phyloP scores from a whole-genome alignment of 106 monocot species.

The Dendrobium nobile region DNA sequence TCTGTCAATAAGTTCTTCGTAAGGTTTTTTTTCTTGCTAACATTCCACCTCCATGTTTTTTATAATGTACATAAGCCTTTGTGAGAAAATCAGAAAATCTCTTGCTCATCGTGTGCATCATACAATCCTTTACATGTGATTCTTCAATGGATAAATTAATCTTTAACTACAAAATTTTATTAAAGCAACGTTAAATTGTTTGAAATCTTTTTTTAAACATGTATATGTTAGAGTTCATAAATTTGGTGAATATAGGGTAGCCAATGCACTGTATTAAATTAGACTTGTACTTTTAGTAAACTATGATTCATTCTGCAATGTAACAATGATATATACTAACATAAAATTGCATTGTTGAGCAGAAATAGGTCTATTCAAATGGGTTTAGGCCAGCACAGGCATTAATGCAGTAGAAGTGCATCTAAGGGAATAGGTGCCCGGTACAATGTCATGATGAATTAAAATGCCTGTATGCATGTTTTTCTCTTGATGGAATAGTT shows the following conservation, averaged over 20 bases:
- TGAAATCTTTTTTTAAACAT: no score
- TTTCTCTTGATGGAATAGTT: neutral
- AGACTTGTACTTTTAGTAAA: neutral
- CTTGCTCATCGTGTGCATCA: no score
- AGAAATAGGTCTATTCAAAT: conserved; percentile 87
- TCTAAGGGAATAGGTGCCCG: conserved; percentile 74
- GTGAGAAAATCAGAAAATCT: no score
- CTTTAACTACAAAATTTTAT: no score
- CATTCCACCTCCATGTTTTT: no score
- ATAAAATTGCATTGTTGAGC: conserved; percentile 9
- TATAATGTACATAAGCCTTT: no score
- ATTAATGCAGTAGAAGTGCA: conserved; percentile 91
- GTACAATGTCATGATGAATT: conserved; percentile 68
- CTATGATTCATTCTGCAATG: neutral
- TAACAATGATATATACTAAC: neutral
- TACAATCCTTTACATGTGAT: no score
- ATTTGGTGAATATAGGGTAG: neutral
- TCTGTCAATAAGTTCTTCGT: no score
- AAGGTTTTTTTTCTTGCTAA: no score
- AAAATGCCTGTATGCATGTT: conserved; percentile 35
- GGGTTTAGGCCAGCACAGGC: conserved; percentile 87
- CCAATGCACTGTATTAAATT: neutral
- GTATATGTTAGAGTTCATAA: no score
- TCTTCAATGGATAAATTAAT: no score
- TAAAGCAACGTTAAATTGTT: no score